Conservation (phyloP, 768 basidiomycete genomes). For the Termitomyces sp. region DNA sequence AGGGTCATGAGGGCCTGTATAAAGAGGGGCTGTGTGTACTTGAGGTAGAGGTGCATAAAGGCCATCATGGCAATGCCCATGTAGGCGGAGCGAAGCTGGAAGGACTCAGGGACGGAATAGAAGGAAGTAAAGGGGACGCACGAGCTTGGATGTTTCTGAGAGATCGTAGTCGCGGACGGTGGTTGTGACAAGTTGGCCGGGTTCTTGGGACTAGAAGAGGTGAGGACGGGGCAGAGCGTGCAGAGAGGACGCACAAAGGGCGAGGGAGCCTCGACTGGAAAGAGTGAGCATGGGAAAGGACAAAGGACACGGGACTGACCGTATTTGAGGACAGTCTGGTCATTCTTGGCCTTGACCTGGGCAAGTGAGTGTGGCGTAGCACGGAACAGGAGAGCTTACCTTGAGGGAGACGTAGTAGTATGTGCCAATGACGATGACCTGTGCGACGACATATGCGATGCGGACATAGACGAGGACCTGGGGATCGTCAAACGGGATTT, state of each 20-base stretch:
- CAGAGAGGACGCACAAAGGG: conserved; percentile 60
- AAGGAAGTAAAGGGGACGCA: conserved; percentile 23
- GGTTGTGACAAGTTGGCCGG: conserved; percentile 77
- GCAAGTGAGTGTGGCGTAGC: not conserved
- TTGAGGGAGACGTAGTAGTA: conserved; percentile 80
- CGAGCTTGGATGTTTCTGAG: conserved; percentile 76
- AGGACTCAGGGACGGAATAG: not conserved
- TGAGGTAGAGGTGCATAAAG: conserved; percentile 91
- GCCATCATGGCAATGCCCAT: conserved; percentile 83
- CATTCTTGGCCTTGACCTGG: conserved; percentile 92
- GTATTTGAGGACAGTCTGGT: conserved; percentile 94
- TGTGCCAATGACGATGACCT: conserved; percentile 60
- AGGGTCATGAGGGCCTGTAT: conserved; percentile 94
- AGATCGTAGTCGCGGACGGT: conserved; percentile 95
- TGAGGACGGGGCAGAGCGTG: not conserved
- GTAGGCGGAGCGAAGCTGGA: conserved; percentile 58
- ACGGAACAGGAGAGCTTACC: conserved; percentile 35
- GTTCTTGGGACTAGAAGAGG: conserved; percentile 47
- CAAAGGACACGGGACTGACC: conserved; percentile 32
- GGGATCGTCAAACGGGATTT: conserved; percentile 88
- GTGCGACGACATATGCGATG: conserved; percentile 72
- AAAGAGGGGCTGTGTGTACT: conserved; percentile 95
- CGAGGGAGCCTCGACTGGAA: conserved; percentile 66
- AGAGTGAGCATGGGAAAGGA: not conserved
- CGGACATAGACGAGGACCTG: conserved; percentile 77